These are phyloP conservation scores for Stagonosporopsis rhizophila DNA, from an alignment of 2,329 filamentous ascomycete species.

Conservation along the genomic window DNA sequence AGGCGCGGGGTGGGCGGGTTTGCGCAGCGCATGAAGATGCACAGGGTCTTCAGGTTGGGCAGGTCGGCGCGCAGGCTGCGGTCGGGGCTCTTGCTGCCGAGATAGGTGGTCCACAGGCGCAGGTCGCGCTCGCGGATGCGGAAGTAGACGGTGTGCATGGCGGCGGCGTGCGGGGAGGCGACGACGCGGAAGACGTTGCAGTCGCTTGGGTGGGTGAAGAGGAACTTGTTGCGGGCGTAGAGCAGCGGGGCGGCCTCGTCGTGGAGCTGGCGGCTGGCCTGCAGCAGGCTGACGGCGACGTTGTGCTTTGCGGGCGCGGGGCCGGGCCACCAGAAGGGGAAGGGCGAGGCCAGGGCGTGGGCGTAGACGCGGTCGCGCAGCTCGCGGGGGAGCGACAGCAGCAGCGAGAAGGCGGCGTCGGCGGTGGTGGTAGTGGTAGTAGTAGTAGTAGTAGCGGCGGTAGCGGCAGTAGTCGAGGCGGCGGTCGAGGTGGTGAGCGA, in stretches of 20 bases:
- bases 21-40: slow-evolving; percentile 44
- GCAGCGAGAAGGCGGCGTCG: slow-evolving; percentile 40
- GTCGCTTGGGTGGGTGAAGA: slow-evolving; percentile 50
- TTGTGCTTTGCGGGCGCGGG: slow-evolving; percentile 25
- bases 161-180: slow-evolving; percentile 35
- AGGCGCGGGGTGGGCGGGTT: slow-evolving; percentile 28
- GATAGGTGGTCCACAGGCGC: slow-evolving; percentile 46
- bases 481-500: too few relatives aligned
- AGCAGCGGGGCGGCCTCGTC: slow-evolving; percentile 44
- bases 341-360: slow-evolving; percentile 40
- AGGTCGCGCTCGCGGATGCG: slow-evolving; percentile 49
- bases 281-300: slow-evolving; percentile 39
- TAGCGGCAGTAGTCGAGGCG: too few relatives aligned
- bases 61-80: slow-evolving; percentile 45
- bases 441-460: too few relatives aligned
- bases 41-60: slow-evolving; percentile 45
- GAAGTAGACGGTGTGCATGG: slow-evolving; percentile 43
- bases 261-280: slow-evolving; percentile 39
- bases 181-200: slow-evolving; percentile 51
- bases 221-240: slow-evolving; percentile 47
- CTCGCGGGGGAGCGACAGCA: slow-evolving; percentile 47
- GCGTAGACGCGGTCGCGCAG: slow-evolving; percentile 47
- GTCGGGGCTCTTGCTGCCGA: slow-evolving; percentile 38
- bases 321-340: slow-evolving; percentile 45
- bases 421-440: slow-evolving; percentile 8